These are phyloP conservation scores for Thymus quinquecostatus DNA, from an alignment of 257 asterid genomes.

Conservation along the genomic window DNA sequence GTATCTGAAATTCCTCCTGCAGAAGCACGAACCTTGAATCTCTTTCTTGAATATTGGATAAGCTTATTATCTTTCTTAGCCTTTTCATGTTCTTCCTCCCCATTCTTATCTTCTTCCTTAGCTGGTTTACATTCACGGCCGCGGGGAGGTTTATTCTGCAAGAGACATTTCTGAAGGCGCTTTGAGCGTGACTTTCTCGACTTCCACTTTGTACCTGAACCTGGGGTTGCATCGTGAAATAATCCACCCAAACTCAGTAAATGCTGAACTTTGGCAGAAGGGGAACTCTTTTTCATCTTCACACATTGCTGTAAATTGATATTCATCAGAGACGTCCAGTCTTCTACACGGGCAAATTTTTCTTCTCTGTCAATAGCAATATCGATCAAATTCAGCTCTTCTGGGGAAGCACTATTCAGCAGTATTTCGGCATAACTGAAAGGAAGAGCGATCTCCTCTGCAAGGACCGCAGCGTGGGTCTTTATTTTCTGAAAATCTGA, in stretches of 20 bases:
- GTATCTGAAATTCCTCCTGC: constrained; percentile 34
- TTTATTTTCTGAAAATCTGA: constrained; percentile 84
- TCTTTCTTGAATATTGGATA: constrained; percentile 77
- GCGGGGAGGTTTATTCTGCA: constrained; percentile 37
- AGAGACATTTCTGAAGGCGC: constrained; percentile 40
- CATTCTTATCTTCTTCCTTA: constrained; percentile 37
- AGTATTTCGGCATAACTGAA: constrained; percentile 63
- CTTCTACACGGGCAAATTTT: constrained; percentile 47
- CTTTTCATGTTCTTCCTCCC: constrained; percentile 35
- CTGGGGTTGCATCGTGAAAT: constrained; percentile 45
- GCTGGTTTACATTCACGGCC: constrained; percentile 25
- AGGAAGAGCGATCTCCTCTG: constrained; percentile 68
- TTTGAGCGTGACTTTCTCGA: constrained; percentile 83
- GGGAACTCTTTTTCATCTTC: constrained; percentile 60
- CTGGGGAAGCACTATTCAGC: constrained; percentile 59
- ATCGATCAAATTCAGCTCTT: constrained; percentile 72
- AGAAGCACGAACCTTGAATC: constrained; percentile 47
- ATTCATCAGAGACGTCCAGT: constrained; percentile 78
- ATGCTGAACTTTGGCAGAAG: constrained; percentile 57
- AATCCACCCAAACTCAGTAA: constrained; percentile 64
- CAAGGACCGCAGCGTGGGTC: constrained; percentile 71
- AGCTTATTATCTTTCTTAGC: constrained; percentile 43
- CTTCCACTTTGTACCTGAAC: constrained; percentile 58
- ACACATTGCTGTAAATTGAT: constrained; percentile 73
- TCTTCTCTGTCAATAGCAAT: constrained; percentile 70